Evolutionary conservation across 2,329 filamentous ascomycete species (phyloP).

Genomic region (Aspergillus phoenicis): DNA sequence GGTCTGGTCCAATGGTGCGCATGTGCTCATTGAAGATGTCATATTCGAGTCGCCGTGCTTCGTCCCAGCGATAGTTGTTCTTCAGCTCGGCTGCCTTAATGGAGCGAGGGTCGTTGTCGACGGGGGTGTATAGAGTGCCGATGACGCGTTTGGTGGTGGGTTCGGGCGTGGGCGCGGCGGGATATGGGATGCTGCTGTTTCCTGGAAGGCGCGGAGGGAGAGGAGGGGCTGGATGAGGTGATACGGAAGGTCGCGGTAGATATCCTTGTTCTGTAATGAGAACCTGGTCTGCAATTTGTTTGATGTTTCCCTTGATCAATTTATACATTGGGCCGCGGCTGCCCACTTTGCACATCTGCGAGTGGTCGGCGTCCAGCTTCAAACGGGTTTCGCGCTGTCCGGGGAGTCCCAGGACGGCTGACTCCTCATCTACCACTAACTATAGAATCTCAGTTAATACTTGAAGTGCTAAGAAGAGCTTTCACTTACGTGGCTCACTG

Average conservation of each 20-base stretch:
- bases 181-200: slow-evolving; percentile 33
- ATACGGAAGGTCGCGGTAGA: slow-evolving; percentile 26
- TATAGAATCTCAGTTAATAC: slow-evolving; percentile 18
- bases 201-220: slow-evolving; percentile 32
- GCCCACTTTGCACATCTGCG: slow-evolving; percentile 39
- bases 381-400: slow-evolving; percentile 39
- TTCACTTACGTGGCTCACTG: slow-evolving; percentile 33
- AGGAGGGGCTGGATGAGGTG: slow-evolving; percentile 25
- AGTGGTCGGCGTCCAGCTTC: slow-evolving; percentile 40
- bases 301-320: slow-evolving; percentile 37
- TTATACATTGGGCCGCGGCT: slow-evolving; percentile 34
- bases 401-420: slow-evolving; percentile 37
- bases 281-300: slow-evolving; percentile 35
- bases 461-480: too few relatives aligned
- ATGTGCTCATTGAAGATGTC: slow-evolving; percentile 35
- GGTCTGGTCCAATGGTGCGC: slow-evolving; percentile 31
- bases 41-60: slow-evolving; percentile 32
- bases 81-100: slow-evolving; percentile 31
- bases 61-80: slow-evolving; percentile 32
- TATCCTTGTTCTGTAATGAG: slow-evolving; percentile 34
- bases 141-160: slow-evolving; percentile 17
- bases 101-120: slow-evolving; percentile 33
- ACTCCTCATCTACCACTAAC: slow-evolving; percentile 41
- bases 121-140: slow-evolving; percentile 23
- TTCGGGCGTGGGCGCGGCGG: slow-evolving; percentile 16